Evolutionary conservation across 202 grass and related monocot species (phyloP).

Genomic region (Panicum hallii): DNA sequence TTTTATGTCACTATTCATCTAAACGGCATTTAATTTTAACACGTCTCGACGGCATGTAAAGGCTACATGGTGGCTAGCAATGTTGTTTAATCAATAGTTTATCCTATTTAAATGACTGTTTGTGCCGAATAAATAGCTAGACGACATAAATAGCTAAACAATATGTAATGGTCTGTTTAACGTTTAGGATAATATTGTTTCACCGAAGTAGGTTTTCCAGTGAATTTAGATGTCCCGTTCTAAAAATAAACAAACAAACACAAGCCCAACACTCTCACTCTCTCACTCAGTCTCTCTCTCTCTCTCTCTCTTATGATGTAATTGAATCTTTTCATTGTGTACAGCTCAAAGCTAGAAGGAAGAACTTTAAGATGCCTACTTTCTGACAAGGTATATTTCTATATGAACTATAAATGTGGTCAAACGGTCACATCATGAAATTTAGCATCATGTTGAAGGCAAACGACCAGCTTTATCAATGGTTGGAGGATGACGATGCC

Average conservation of each 20-base stretch:
- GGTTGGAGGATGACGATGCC: conserved; percentile 95
- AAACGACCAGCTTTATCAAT: conserved; percentile 70
- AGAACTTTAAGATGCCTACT: conserved; percentile 83
- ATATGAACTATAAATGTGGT: neutral
- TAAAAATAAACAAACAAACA: neutral
- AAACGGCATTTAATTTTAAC: too few relatives aligned
- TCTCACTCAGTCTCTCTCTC: neutral
- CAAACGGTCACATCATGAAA: conserved; percentile 8
- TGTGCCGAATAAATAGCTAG: too few relatives aligned
- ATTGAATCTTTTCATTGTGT: conserved; percentile 16
- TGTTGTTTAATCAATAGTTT: too few relatives aligned
- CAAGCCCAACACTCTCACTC: neutral
- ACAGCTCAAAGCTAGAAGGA: conserved; percentile 85
- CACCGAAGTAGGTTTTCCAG: neutral
- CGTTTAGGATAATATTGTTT: too few relatives aligned
- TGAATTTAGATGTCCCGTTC: neutral
- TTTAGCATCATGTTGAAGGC: conserved; percentile 62
- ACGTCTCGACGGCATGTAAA: too few relatives aligned
- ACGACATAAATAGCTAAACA: too few relatives aligned
- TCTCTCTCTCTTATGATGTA: neutral
- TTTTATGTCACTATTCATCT: too few relatives aligned
- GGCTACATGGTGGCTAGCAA: too few relatives aligned
- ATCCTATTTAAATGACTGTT: too few relatives aligned
- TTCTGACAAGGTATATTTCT: conserved; percentile 47
- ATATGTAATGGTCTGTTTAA: too few relatives aligned